Percentiles rank a stretch among this genome's conserved stretches.
phyloP scores from a whole-genome alignment of 1,139 yeast species.

The Diutina scorzettiae region DNA sequence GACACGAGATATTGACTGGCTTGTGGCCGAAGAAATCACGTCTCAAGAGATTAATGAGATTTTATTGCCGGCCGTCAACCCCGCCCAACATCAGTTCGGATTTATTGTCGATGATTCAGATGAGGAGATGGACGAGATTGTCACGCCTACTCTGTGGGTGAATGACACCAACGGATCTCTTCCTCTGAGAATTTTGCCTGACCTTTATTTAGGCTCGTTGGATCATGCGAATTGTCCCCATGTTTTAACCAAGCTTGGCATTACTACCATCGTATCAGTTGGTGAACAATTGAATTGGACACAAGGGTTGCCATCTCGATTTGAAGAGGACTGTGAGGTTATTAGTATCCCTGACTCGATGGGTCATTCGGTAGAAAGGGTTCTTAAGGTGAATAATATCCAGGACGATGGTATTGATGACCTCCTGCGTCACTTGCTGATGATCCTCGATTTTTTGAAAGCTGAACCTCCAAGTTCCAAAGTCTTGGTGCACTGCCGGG shows the following conservation, averaged over 20 bases:
- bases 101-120: conserved; percentile 17
- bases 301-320: conserved; percentile 16
- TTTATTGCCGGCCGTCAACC: conserved; percentile 12
- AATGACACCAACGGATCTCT: conserved; percentile 45
- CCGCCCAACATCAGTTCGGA: conserved; percentile 14
- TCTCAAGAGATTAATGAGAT: conserved; percentile 23
- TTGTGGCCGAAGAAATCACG: conserved; percentile 19
- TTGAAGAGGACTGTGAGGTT: conserved; percentile 20
- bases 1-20: conserved; percentile 12
- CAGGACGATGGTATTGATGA: conserved; percentile 41
- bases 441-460: conserved; percentile 25
- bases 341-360: neutral
- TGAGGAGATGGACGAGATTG: conserved; percentile 9
- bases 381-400: conserved; percentile 32
- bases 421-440: conserved; percentile 23
- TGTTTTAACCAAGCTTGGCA: conserved; percentile 53
- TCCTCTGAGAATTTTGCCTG: conserved; percentile 69
- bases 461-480: conserved; percentile 19
- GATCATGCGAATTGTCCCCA: conserved; percentile 69
- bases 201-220: conserved; percentile 76
- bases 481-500: conserved; percentile 36
- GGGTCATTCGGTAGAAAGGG: conserved; percentile 18
- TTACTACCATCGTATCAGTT: conserved; percentile 68
- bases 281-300: conserved; percentile 75
- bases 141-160: conserved; percentile 19